Evolutionary conservation across 1,284 basidiomycete genomes (phyloP).

Genomic region (Trametes hirsuta): DNA sequence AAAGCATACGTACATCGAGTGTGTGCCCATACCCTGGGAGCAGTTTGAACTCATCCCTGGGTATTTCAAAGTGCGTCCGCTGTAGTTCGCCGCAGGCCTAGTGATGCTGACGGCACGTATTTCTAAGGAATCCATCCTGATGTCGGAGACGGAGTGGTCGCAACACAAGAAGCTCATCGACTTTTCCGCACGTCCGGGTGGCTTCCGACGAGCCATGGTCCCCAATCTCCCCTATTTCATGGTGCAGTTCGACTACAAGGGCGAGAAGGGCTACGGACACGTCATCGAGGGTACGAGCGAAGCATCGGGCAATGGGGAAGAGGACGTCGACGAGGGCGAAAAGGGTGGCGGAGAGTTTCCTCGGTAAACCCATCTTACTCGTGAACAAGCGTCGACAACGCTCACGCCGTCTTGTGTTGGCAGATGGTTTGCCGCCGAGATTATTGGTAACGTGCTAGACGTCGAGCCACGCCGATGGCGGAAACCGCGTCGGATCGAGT

Average conservation of each 20-base stretch:
- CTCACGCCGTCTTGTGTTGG: neutral
- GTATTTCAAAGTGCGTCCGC: conserved; percentile 80
- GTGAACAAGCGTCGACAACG: neutral
- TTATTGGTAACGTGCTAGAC: conserved; percentile 91
- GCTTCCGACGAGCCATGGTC: conserved; percentile 92
- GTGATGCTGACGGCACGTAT: neutral
- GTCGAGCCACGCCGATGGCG: conserved; percentile 89
- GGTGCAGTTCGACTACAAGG: conserved; percentile 97
- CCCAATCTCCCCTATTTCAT: conserved; percentile 98
- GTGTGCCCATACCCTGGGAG: conserved; percentile 86
- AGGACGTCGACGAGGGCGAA: conserved; percentile 79
- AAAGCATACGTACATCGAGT: conserved; percentile 91
- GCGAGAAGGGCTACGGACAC: conserved; percentile 96
- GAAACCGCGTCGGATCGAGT: conserved; percentile 77
- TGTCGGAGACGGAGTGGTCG: conserved; percentile 95
- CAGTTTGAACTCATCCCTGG: conserved; percentile 86
- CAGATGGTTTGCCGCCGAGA: conserved; percentile 94
- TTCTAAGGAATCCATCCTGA: conserved; percentile 84
- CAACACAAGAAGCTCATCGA: conserved; percentile 97
- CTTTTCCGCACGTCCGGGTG: conserved; percentile 86
- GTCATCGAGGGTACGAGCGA: conserved; percentile 90
- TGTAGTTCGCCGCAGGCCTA: neutral
- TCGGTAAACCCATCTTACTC: conserved; percentile 52
- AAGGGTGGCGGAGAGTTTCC: conserved; percentile 90
- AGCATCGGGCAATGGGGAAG: conserved; percentile 63